A percentile compares a stretch with the other conserved stretches of the same genome.
phyloP scores from a whole-genome alignment of 345 rosid genomes.

The Euphorbia pulcherrima region DNA sequence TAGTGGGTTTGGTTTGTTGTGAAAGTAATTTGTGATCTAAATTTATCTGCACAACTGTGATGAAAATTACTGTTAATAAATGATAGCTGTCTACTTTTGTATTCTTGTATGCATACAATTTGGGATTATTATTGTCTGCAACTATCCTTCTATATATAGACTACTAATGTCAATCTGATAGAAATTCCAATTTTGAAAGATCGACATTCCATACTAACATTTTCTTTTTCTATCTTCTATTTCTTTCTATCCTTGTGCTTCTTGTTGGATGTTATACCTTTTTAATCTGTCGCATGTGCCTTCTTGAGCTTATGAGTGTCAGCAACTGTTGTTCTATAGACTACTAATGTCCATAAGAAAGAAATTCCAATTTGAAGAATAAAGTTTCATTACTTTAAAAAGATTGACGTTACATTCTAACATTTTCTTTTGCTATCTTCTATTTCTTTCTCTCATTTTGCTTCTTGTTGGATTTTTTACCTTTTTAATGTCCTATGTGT shows the following conservation, averaged over 20 bases:
- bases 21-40: not conserved
- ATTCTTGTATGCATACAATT: not conserved
- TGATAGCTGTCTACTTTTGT: not conserved
- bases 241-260: too few species aligned
- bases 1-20: conserved; percentile 20
- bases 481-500: not conserved
- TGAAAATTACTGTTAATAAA: conserved; percentile 2
- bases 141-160: not conserved
- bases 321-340: not conserved
- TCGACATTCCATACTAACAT: too few species aligned
- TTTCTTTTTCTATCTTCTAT: too few species aligned
- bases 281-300: too few species aligned
- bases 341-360: not conserved
- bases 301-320: not conserved
- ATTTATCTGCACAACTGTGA: conserved; percentile 2
- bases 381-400: not conserved
- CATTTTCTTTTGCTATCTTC: not conserved
- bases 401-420: not conserved
- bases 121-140: not conserved
- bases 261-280: too few species aligned
- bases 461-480: not conserved
- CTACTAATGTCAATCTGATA: not conserved
- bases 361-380: not conserved
- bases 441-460: not conserved
- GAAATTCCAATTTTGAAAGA: too few species aligned